These are phyloP conservation scores for Allium sativum DNA, from an alignment of 106 monocot genomes.

Conservation along the genomic window DNA sequence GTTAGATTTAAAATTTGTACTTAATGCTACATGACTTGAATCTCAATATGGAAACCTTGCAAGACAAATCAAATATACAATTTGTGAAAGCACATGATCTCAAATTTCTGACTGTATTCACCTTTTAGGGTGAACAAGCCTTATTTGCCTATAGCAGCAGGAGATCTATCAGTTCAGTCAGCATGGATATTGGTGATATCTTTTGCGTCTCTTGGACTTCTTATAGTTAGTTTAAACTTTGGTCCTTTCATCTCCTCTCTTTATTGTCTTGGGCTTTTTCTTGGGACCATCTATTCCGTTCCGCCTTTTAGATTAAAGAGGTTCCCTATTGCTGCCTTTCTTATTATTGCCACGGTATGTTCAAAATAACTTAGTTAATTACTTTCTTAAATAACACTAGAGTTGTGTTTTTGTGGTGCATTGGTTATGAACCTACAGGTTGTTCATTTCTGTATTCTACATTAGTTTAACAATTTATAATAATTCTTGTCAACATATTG, in stretches of 20 bases:
- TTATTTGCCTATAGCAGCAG: constrained; percentile 96
- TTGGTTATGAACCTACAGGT: no score
- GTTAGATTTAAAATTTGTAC: no score
- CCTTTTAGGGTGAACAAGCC: constrained; percentile 93
- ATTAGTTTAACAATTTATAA: no score
- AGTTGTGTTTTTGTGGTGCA: no score
- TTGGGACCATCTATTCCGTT: constrained; percentile 98
- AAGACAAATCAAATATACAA: no score
- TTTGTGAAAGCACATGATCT: no score
- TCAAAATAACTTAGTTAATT: constrained; percentile 1
- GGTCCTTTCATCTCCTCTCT: constrained; percentile 89
- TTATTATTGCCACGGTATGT: constrained; percentile 94
- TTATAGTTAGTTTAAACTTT: constrained; percentile 74
- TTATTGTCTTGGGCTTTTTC: constrained; percentile 84
- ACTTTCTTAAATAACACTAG: background rate
- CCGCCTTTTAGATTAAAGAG: constrained; percentile 97
- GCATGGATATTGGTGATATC: constrained; percentile 87
- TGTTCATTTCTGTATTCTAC: no score
- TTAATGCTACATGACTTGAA: no score
- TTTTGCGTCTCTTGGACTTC: constrained; percentile 67
- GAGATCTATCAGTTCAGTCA: constrained; percentile 85
- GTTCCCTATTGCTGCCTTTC: constrained; percentile 92
- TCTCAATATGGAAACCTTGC: no score
- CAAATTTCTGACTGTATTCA: background rate
- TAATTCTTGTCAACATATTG: no score